Evolutionary conservation across 768 basidiomycete genomes (phyloP).

Genomic region (Serendipita sp.): DNA sequence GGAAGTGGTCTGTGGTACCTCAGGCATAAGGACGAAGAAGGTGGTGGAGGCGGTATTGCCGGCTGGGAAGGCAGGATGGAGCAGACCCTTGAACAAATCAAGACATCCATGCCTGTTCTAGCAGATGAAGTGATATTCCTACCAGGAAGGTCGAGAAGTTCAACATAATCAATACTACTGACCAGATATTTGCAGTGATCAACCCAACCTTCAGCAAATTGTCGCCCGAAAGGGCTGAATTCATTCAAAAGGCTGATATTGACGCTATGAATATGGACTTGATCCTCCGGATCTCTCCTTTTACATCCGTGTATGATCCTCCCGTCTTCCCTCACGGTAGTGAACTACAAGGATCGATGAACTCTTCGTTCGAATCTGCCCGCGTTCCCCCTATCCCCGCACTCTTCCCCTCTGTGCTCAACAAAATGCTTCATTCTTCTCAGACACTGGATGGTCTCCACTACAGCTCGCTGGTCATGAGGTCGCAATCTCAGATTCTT

Average conservation of each 20-base stretch:
- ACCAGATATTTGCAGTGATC: slow-evolving; percentile 26
- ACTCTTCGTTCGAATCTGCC: slow-evolving; percentile 7
- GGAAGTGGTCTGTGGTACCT: slow-evolving; percentile 87
- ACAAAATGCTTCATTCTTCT: slow-evolving; percentile 53
- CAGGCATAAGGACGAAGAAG: slow-evolving; percentile 37
- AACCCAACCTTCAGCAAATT: slow-evolving; percentile 52
- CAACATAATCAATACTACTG: not conserved
- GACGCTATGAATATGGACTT: slow-evolving; percentile 86
- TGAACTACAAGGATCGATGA: slow-evolving; percentile 18
- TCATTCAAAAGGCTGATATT: slow-evolving; percentile 63
- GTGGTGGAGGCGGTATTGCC: slow-evolving; percentile 60
- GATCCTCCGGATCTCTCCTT: slow-evolving; percentile 37
- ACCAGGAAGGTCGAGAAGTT: slow-evolving; percentile 22
- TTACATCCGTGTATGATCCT: slow-evolving; percentile 10
- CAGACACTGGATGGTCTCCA: slow-evolving; percentile 78
- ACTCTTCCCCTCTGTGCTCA: slow-evolving; percentile 63
- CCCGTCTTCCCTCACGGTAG: slow-evolving; percentile 16
- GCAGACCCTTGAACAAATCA: slow-evolving; percentile 36
- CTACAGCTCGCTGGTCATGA: slow-evolving; percentile 45
- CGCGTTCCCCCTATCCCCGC: slow-evolving; percentile 20
- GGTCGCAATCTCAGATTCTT: slow-evolving; percentile 58
- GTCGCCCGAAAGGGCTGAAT: slow-evolving; percentile 40
- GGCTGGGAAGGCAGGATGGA: slow-evolving; percentile 69
- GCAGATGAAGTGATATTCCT: slow-evolving; percentile 65
- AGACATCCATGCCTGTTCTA: slow-evolving; percentile 22